phyloP scores from a whole-genome alignment of 495 filamentous ascomycete species.

The Penicillium crystallinum region DNA sequence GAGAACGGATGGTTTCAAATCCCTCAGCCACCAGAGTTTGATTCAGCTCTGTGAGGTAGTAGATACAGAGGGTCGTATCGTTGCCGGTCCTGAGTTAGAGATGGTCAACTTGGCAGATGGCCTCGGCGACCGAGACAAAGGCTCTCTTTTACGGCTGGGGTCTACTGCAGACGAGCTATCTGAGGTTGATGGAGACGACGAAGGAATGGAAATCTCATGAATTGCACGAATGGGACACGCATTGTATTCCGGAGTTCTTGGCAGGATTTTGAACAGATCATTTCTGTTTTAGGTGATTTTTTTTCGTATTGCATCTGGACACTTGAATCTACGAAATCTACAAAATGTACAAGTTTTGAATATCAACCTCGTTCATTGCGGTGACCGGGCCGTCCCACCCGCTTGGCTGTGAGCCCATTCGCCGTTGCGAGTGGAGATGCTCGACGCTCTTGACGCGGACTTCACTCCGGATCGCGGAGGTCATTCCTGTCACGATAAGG shows the following conservation, averaged over 20 bases:
- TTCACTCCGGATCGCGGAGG: conserved; percentile 61
- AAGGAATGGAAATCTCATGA: conserved; percentile 59
- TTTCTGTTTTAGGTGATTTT: neutral
- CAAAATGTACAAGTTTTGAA: conserved; percentile 8
- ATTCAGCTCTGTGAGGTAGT: conserved; percentile 91
- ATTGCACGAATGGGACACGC: conserved; percentile 21
- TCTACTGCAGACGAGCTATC: conserved; percentile 53
- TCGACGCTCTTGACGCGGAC: conserved; percentile 21
- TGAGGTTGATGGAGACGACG: conserved; percentile 64
- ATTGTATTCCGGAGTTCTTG: conserved; percentile 15
- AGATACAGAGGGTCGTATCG: conserved; percentile 81
- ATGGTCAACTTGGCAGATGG: conserved; percentile 63
- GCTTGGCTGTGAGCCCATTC: conserved; percentile 4
- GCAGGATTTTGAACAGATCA: neutral
- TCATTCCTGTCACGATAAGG: conserved; percentile 27
- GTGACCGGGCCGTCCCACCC: conserved; percentile 30
- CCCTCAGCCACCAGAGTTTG: conserved; percentile 67
- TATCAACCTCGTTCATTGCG: conserved; percentile 2
- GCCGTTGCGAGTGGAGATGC: conserved; percentile 11
- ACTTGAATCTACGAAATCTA: conserved; percentile 7
- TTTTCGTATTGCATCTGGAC: neutral
- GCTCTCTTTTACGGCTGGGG: conserved; percentile 43
- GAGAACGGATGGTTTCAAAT: conserved; percentile 78
- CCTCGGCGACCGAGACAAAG: conserved; percentile 44
- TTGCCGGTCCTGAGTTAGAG: conserved; percentile 80